Conservation (phyloP, 2,329 filamentous ascomycete genomes). For the Coniochaeta hoffmannii region DNA sequence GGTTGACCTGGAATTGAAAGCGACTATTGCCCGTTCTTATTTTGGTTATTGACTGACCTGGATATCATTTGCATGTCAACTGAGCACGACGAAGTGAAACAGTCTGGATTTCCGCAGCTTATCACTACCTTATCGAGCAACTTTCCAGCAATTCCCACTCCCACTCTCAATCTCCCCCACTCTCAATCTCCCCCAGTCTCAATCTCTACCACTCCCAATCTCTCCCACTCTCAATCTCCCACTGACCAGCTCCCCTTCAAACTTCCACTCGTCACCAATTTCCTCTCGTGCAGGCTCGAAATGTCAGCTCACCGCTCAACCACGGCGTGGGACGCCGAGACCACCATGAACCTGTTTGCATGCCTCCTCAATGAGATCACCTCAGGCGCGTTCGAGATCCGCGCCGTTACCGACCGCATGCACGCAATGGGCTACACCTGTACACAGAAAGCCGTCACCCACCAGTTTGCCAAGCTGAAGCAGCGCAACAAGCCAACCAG, state of each 20-base stretch:
- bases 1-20: too few species aligned
- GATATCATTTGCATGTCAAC: too few species aligned
- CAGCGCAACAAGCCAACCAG: background rate
- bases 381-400: background rate
- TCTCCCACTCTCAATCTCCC: background rate
- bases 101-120: too few species aligned
- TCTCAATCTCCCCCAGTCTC: too few species aligned
- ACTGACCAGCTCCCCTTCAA: background rate
- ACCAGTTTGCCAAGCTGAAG: background rate
- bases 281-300: background rate
- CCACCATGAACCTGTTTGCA: background rate
- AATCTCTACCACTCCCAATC: too few species aligned
- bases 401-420: background rate
- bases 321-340: background rate
- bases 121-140: too few species aligned
- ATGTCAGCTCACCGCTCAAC: constrained; percentile 5
- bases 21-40: too few species aligned
- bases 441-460: background rate
- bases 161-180: too few species aligned
- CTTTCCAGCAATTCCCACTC: too few species aligned
- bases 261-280: background rate
- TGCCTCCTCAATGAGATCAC: background rate
- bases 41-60: too few species aligned
- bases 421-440: background rate
- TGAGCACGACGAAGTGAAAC: too few species aligned